A percentile compares a stretch with the other conserved stretches of the same genome.
These are phyloP conservation scores for Beauveria brongniartii DNA, from an alignment of 2,329 filamentous ascomycete species.

Conservation along the genomic window DNA sequence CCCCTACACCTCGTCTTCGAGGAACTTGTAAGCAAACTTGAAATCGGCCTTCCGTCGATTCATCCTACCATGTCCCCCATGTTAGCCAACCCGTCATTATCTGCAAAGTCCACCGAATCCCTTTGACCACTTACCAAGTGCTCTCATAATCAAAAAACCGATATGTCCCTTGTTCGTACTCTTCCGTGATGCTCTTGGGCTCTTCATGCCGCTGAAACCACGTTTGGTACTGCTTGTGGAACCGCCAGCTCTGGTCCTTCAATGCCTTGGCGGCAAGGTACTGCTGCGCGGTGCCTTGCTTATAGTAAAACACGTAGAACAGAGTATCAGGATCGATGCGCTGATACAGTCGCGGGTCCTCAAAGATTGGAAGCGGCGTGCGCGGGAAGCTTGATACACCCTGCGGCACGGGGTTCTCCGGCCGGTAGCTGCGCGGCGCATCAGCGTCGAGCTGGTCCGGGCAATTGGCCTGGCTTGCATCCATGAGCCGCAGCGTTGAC, in stretches of 20 bases:
- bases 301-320: constrained; percentile 99
- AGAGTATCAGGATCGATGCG: constrained; percentile 91
- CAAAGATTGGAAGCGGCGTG: constrained; percentile 84
- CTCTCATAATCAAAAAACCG: constrained; percentile 99
- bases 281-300: constrained; percentile 91
- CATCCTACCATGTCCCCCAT: constrained; percentile 58
- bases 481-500: constrained; percentile 65
- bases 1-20: constrained; percentile 76
- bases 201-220: constrained; percentile 99
- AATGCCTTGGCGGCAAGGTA: constrained; percentile 93
- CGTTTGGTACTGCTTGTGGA: constrained; percentile 99
- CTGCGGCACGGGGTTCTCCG: constrained; percentile 66
- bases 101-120: not conserved
- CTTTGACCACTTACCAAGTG: constrained; percentile 66
- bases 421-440: constrained; percentile 74
- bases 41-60: constrained; percentile 96
- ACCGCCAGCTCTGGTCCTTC: constrained; percentile 97
- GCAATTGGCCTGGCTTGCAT: constrained; percentile 62
- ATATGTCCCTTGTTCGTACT: constrained; percentile 98
- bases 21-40: constrained; percentile 95
- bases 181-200: constrained; percentile 96
- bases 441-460: constrained; percentile 75
- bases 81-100: not conserved
- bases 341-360: constrained; percentile 79
- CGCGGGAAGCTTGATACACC: constrained; percentile 82